Conservation (phyloP, 2,329 filamentous ascomycete species). For the Ceratocystis destructans region DNA sequence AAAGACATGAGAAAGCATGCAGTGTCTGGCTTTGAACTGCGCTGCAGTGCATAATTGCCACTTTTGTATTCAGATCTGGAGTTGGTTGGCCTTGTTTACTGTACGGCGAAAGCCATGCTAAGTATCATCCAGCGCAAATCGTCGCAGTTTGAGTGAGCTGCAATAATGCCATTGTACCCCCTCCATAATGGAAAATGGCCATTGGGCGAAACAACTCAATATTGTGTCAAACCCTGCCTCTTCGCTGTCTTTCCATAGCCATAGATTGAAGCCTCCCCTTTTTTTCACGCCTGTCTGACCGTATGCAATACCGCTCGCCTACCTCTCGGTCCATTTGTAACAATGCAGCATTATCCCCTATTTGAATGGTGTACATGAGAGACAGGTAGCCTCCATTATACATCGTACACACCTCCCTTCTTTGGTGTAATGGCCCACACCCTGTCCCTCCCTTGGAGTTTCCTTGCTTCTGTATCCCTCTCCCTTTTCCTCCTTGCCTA, state of each 20-base stretch:
- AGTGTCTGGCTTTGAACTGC: not conserved
- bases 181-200: not conserved
- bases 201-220: not conserved
- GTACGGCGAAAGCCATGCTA: not conserved
- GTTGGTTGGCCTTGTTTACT: not conserved
- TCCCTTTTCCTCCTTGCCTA: not conserved
- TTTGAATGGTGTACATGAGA: not conserved
- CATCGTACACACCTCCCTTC: not conserved
- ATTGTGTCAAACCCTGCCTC: not conserved
- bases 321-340: not conserved
- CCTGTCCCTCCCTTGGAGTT: not conserved
- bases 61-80: not conserved
- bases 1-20: not conserved
- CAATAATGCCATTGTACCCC: not conserved
- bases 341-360: not conserved
- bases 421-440: not conserved
- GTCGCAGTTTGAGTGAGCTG: not conserved
- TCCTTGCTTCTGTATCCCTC: not conserved
- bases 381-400: not conserved
- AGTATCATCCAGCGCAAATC: not conserved
- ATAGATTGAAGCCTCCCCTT: not conserved
- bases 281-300: not conserved
- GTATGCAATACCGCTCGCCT: conserved; percentile 7
- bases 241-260: not conserved
- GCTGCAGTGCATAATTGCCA: not conserved